Evolutionary conservation across 1,284 basidiomycete genomes (phyloP), one percentile per base, ranked within the genome.

Genomic region (Trichosporon asahii): DNA sequence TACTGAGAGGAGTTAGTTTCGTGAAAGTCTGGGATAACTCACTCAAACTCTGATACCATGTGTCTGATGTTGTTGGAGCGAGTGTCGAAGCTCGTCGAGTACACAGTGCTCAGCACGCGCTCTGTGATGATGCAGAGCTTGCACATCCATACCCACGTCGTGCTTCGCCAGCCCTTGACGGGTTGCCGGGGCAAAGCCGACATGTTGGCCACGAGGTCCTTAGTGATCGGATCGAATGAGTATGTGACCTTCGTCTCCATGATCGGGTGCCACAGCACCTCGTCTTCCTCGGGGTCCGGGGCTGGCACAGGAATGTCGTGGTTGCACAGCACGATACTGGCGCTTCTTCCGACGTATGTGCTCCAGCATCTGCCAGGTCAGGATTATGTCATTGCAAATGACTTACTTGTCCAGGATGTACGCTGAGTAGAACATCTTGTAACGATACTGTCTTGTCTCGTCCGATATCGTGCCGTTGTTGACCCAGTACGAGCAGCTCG

Each of bases 401-500:
- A 9, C 73, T 67, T 53, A 78, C 77, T 77, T 75, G 72, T 74
- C 76, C 40, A 76, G 76, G 21, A 74, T 63, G 66, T 77, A 76
- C 14, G 66, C 64, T 21, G 74, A 72, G 66, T 71, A 78, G 70
- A 79, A 76, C 9, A 73, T 67, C 9, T 74, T 67, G 66, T 79
- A 77, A 1, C 80, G 71, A n/a, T 67, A 61, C 23, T 68, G 55
- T 69, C 71, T 71, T 1, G 73, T 72, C 15, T 74, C 74, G 33
- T 74, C 71, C 2, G 78, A 71, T 18, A 81, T 75, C 23, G 73
- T 64, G 18, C 77, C 78, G n/a, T 72, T 71, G 9, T 68, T 70
- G 6, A 81, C 79, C 61, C 76, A 75, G 53, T 68, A 65, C 21
- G 73, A 66, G 67, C 76, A 77, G 66, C 79, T 77, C n/a, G 75